Conservation (phyloP, 495 filamentous ascomycete genomes). For the Letharia columbiana region DNA sequence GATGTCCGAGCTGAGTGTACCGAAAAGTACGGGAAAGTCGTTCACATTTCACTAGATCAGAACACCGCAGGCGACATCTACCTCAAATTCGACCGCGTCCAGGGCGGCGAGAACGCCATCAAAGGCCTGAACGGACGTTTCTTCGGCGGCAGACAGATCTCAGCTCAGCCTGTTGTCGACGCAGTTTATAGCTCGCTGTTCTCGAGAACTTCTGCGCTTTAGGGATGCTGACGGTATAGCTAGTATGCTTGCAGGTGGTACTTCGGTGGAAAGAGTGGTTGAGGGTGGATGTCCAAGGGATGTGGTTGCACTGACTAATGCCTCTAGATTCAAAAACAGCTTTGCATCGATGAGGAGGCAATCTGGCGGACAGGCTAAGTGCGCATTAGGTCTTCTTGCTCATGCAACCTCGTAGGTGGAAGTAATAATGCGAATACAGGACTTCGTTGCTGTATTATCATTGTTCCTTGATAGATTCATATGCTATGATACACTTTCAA, state of each 20-base stretch:
- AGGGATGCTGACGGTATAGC: constrained; percentile 19
- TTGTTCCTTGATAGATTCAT: not conserved
- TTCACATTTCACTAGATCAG: constrained; percentile 92
- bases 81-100: constrained; percentile 91
- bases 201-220: constrained; percentile 68
- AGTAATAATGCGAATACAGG: not conserved
- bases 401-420: not conserved
- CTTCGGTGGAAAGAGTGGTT: not conserved
- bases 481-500: not conserved
- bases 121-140: constrained; percentile 95
- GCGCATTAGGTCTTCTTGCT: not conserved
- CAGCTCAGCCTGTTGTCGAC: constrained; percentile 90
- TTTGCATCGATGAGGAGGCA: not conserved
- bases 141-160: constrained; percentile 85
- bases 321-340: not conserved
- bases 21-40: constrained; percentile 92
- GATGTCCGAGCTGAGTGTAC: constrained; percentile 92
- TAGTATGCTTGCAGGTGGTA: not conserved
- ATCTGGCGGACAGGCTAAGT: not conserved
- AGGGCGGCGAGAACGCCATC: constrained; percentile 93
- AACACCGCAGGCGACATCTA: constrained; percentile 95
- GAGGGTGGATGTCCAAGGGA: not conserved
- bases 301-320: not conserved
- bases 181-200: constrained; percentile 97
- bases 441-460: not conserved